phyloP scores from a whole-genome alignment of 257 asterid genomes.

The Penstemon newberryi region DNA sequence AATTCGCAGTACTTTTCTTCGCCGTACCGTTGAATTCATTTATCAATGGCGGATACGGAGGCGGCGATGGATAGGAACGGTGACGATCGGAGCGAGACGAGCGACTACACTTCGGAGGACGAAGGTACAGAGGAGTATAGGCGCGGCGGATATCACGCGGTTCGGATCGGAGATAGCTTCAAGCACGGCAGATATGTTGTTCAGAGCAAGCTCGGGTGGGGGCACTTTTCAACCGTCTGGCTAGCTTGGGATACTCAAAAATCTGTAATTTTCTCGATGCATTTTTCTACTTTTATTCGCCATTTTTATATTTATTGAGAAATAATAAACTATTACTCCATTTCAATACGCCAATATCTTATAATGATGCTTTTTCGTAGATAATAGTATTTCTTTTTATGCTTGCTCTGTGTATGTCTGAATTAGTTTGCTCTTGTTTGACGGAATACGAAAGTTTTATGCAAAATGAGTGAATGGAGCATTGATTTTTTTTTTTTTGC shows the following conservation, averaged over 20 bases:
- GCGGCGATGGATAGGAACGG: slow-evolving; percentile 43
- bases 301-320: background rate
- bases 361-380: too few species aligned
- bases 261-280: slow-evolving; percentile 45
- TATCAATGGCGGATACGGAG: slow-evolving; percentile 21
- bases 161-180: slow-evolving; percentile 81
- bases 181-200: slow-evolving; percentile 87
- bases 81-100: slow-evolving; percentile 68
- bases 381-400: background rate
- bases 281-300: background rate
- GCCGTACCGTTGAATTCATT: too few species aligned
- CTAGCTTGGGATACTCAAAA: slow-evolving; percentile 90
- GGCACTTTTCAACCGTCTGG: slow-evolving; percentile 99
- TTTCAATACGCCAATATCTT: too few species aligned
- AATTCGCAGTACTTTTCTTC: too few species aligned
- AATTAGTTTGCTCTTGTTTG: background rate
- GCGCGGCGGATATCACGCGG: slow-evolving; percentile 97
- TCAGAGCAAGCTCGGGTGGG: slow-evolving; percentile 98
- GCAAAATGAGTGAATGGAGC: background rate
- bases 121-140: slow-evolving; percentile 96
- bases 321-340: too few species aligned
- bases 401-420: background rate
- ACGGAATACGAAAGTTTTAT: too few species aligned
- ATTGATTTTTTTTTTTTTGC: background rate
- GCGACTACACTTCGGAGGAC: slow-evolving; percentile 89